A percentile compares a stretch with the other conserved stretches of the same genome.
These are phyloP conservation scores for Candida ficus DNA, from an alignment of 805 yeast species.

Conservation along the genomic window DNA sequence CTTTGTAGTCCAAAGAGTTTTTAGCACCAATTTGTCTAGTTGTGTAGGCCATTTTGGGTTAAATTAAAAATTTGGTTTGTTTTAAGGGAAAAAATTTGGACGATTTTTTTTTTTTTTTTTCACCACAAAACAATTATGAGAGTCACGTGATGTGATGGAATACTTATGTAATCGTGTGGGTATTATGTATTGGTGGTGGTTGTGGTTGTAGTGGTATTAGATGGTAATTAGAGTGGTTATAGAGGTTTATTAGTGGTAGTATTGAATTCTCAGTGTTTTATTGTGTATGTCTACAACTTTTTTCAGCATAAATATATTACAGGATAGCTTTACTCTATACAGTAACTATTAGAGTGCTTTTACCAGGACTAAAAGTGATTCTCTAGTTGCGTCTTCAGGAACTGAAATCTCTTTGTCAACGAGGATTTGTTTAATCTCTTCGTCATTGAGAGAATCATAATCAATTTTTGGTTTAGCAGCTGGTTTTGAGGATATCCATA, in stretches of 20 bases:
- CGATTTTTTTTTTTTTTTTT: neutral
- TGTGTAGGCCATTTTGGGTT: conserved; percentile 62
- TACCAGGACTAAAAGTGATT: conserved; percentile 9
- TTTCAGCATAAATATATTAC: no score
- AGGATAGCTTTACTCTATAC: no score
- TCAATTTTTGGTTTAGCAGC: neutral
- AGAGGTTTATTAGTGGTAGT: no score
- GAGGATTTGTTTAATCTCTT: conserved; percentile 11
- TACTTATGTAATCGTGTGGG: no score
- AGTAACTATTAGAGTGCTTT: conserved; percentile 6
- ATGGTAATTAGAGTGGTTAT: no score
- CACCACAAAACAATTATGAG: neutral
- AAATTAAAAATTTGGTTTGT: neutral
- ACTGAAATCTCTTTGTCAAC: conserved; percentile 4
- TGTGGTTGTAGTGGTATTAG: no score
- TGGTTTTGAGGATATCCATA: neutral
- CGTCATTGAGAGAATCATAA: conserved; percentile 6
- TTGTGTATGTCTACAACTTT: no score
- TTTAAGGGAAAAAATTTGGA: neutral
- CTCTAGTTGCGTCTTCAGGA: conserved; percentile 12
- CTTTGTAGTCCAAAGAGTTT: conserved; percentile 90
- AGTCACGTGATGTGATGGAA: neutral
- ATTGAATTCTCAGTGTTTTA: no score
- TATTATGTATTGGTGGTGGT: no score
- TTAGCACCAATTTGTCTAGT: conserved; percentile 95